Conservation (phyloP, 2,329 filamentous ascomycete genomes). For the Aspergillus proliferans region DNA sequence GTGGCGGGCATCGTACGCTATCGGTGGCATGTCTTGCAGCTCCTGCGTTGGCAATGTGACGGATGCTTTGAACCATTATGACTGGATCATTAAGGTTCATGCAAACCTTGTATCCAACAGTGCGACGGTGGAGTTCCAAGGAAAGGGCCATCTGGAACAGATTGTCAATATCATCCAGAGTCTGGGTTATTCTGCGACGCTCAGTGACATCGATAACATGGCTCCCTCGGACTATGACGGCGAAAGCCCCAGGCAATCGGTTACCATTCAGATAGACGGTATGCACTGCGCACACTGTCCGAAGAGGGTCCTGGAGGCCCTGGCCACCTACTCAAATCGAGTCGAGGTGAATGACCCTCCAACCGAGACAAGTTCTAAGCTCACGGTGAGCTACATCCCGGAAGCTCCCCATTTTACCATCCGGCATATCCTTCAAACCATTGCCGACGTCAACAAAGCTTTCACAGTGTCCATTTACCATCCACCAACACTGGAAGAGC, state of each 20-base stretch:
- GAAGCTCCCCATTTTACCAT: slow-evolving; percentile 64
- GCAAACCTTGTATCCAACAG: slow-evolving; percentile 49
- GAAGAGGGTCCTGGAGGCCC: slow-evolving; percentile 32
- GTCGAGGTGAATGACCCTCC: slow-evolving; percentile 38
- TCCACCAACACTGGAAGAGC: slow-evolving; percentile 75
- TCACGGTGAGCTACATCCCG: slow-evolving; percentile 67
- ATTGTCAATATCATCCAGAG: slow-evolving; percentile 48
- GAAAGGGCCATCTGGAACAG: slow-evolving; percentile 38
- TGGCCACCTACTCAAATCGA: slow-evolving; percentile 43
- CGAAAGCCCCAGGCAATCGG: slow-evolving; percentile 42
- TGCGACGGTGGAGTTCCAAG: slow-evolving; percentile 45
- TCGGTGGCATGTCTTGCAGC: too few species aligned
- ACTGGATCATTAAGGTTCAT: not conserved
- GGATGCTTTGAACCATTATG: too few species aligned
- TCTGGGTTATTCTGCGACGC: slow-evolving; percentile 59
- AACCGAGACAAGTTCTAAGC: slow-evolving; percentile 57
- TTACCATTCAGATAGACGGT: slow-evolving; percentile 62
- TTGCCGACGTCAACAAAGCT: slow-evolving; percentile 59
- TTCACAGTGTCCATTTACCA: slow-evolving; percentile 69
- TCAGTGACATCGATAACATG: slow-evolving; percentile 42
- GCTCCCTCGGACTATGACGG: slow-evolving; percentile 25
- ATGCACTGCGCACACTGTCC: slow-evolving; percentile 72
- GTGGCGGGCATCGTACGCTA: too few species aligned
- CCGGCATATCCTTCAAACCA: slow-evolving; percentile 63
- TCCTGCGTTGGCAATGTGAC: too few species aligned